Conservation (phyloP, 495 filamentous ascomycete genomes). For the Aspergillus incahuasiensis region DNA sequence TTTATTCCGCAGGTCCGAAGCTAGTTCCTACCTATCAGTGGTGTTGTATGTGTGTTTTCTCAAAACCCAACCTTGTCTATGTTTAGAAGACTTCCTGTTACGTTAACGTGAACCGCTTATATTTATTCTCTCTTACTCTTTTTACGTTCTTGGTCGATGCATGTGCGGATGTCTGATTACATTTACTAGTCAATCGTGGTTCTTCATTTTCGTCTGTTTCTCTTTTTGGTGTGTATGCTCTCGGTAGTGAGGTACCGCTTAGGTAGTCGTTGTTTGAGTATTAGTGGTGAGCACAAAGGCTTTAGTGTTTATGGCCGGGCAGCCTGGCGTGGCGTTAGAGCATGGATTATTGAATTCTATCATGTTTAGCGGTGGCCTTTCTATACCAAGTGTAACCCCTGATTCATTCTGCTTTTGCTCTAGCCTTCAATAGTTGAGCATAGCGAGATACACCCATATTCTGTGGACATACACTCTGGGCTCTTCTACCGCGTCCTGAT, state of each 20-base stretch:
- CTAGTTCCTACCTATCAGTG: conserved; percentile 12
- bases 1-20: conserved; percentile 30
- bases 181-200: neutral
- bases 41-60: conserved; percentile 1
- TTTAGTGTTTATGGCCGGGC: no score
- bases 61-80: neutral
- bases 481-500: neutral
- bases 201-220: neutral
- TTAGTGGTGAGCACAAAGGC: neutral
- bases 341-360: no score
- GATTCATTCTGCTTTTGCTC: no score
- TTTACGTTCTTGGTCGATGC: conserved; percentile 2
- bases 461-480: neutral
- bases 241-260: neutral
- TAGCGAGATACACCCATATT: neutral
- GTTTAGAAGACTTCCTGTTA: neutral
- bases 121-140: neutral
- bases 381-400: no score
- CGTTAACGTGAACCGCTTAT: neutral
- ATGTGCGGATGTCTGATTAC: conserved; percentile 11
- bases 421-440: no score
- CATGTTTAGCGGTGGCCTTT: no score
- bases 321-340: no score
- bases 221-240: conserved; percentile 9
- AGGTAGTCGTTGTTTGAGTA: neutral